Evolutionary conservation across 2,329 filamentous ascomycete genomes (phyloP), one percentile per base, ranked within the genome.

Genomic region (Exserohilum rostratum): DNA sequence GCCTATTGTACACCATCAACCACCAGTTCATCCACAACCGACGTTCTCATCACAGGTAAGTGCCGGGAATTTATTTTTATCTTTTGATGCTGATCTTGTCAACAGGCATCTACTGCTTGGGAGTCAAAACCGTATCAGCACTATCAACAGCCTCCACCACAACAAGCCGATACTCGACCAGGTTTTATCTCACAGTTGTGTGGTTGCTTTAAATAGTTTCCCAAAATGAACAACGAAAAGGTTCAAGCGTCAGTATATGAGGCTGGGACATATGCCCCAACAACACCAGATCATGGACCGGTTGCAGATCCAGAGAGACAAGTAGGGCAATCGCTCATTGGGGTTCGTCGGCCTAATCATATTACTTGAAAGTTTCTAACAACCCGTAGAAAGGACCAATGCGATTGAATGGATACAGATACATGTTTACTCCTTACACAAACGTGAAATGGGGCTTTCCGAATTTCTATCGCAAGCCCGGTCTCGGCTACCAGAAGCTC

Each of bases 391-490:
- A 37, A 15, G 64, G 57, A 15, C 61, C 62, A 0, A 20, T 58
- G 13, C n/a, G 40, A 9, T 25, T 65, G 44, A 68, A 56, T 22
- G 67, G 65, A 7, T 68, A 68, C 20, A 20, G 43, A 30, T 64
- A 70, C 15, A 60, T 64, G 6, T 62, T 69, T 25, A 59, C 67
- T 15, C 39, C 64, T 0, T 60, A 57, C 25, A 67, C 67, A 2
- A 61, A 51, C 2, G 59, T 59, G 22, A 70, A 70, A 46, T 66
- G 59, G 61, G 54, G 46, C 7, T 60, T 47, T 22, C 67, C 67
- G 2, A 64, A 62, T 27, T 66, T 68, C 47, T 70, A 70, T 29
- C 64, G 67, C 49, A 61, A 60, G 45, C 67, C 66, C 12, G 58
- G 58, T 6, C 50, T 65, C 7, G 66, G 61, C 2, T 70, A 70